These are phyloP conservation scores for Coniochaeta sp. DNA, from an alignment of 2,329 filamentous ascomycete genomes.

Conservation along the genomic window DNA sequence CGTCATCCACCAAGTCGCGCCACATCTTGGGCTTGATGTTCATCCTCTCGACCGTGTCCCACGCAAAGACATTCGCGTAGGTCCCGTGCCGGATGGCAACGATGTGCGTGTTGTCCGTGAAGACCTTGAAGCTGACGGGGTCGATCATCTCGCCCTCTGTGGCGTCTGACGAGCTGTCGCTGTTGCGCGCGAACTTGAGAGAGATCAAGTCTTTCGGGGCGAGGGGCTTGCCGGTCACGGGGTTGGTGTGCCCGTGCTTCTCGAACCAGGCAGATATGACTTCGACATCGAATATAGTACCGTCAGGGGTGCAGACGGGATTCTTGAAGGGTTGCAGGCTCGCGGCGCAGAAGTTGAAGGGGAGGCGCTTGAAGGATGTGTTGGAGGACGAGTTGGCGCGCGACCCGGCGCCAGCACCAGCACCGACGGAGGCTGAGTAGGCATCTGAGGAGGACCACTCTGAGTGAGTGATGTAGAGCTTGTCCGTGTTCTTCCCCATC, in stretches of 20 bases:
- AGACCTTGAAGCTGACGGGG: slow-evolving; percentile 93
- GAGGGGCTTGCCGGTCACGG: slow-evolving; percentile 73
- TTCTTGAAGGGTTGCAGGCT: slow-evolving; percentile 93
- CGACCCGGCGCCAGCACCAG: slow-evolving; percentile 56
- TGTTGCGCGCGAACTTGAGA: slow-evolving; percentile 86
- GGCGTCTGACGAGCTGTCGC: slow-evolving; percentile 45
- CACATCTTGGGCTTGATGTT: slow-evolving; percentile 98
- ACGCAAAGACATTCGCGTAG: slow-evolving; percentile 93
- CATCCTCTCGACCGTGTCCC: slow-evolving; percentile 89
- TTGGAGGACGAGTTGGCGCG: slow-evolving; percentile 42
- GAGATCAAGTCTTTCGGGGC: slow-evolving; percentile 79
- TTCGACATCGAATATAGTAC: slow-evolving; percentile 90
- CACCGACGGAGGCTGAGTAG: slow-evolving; percentile 75
- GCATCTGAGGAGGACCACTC: slow-evolving; percentile 93
- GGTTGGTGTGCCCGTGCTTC: slow-evolving; percentile 79
- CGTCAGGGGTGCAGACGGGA: slow-evolving; percentile 81
- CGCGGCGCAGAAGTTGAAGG: slow-evolving; percentile 96
- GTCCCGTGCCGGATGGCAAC: slow-evolving; percentile 73
- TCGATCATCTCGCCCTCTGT: slow-evolving; percentile 68
- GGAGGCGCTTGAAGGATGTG: slow-evolving; percentile 67
- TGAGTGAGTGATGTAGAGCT: slow-evolving; percentile 79
- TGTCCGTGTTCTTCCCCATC: slow-evolving; percentile 49
- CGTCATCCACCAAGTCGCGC: slow-evolving; percentile 81
- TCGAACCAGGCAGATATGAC: slow-evolving; percentile 92
- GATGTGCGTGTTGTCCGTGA: slow-evolving; percentile 97